Evolutionary conservation across 805 yeast species (phyloP), one percentile per base, ranked within the genome.

Genomic region (Starmerella roubikii): DNA sequence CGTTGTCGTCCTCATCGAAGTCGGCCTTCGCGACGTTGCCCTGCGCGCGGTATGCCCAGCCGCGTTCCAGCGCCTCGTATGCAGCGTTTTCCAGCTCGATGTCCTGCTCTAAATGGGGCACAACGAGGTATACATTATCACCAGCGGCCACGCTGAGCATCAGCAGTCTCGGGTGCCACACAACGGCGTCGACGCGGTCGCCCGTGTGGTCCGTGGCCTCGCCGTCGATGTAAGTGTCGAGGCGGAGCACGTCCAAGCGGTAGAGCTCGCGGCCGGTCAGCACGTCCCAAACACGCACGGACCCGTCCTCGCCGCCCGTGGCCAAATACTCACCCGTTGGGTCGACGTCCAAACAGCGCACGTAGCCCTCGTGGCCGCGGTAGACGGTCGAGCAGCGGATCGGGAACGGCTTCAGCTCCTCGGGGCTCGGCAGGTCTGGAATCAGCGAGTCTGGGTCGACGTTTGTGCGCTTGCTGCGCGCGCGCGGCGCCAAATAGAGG

Each of bases 221-320:
- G 23, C 33, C 41, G 34, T 46, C 48, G 28, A 45, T 48, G 40
- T 57, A 57, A 12, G 54, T 47, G 38, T 72, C 68, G 7, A 45
- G 47, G 24, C 50, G 48, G 17, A 57, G 48, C 5, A 60, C 49
- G 34, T 56, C 51, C 21, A 53, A 34, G 44, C 73, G 72, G 68
- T 73, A 82, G 37, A 88, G 82, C 65, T 88, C 93, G 61, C 98
- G 76, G 34, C 98, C 98, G 4, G 96, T 83, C 43, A 85, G 64
- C 16, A 85, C 77, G 64, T 91, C 98, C 97, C 98, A 91, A n/a
- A 91, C 70, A 51, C 95, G 72, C 6, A 91, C 86, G 15, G 86
- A 72, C 39, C 97, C 97, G 57, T 91, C 98, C 57, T 91, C 97
- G 15, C 94, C 81, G 42, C 96, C 98, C 3, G 98, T 91, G 17